These are phyloP conservation scores for Penicillium bovifimosum DNA, from an alignment of 495 filamentous ascomycete genomes.

Conservation along the genomic window DNA sequence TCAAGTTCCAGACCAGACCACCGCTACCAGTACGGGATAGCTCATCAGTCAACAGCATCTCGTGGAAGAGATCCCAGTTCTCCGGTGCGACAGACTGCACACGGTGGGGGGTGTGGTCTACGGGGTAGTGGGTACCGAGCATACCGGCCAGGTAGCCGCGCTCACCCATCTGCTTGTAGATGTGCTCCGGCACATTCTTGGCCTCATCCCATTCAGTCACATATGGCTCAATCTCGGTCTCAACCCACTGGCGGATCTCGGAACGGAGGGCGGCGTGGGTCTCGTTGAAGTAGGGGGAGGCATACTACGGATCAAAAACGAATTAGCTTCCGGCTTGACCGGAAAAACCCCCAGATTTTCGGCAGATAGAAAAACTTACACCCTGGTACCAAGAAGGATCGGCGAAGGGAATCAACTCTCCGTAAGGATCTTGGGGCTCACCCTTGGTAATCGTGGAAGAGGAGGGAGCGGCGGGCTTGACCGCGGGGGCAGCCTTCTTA, in stretches of 20 bases:
- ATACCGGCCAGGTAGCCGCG: conserved; percentile 88
- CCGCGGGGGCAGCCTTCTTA: conserved; percentile 48
- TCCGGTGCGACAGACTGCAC: conserved; percentile 76
- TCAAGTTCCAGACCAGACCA: conserved; percentile 96
- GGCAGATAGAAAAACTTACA: conserved; percentile 50
- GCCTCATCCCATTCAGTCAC: conserved; percentile 96
- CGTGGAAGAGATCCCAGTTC: conserved; percentile 97
- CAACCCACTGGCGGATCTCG: conserved; percentile 89
- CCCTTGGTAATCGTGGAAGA: conserved; percentile 34
- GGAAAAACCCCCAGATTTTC: not conserved
- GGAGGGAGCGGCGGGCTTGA: conserved; percentile 43
- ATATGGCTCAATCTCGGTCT: conserved; percentile 81
- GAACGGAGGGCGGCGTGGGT: conserved; percentile 82
- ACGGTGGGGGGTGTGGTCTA: conserved; percentile 60
- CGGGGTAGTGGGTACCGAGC: conserved; percentile 72
- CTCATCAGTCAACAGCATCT: conserved; percentile 91
- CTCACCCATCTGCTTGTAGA: conserved; percentile 94
- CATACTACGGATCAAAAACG: conserved; percentile 54
- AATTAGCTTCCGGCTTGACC: conserved; percentile 6
- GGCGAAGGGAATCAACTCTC: conserved; percentile 81
- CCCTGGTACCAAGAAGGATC: conserved; percentile 97
- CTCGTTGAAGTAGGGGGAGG: conserved; percentile 94
- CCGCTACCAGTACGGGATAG: conserved; percentile 81
- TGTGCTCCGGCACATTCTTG: conserved; percentile 75
- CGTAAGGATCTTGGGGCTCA: conserved; percentile 75